Evolutionary conservation across 202 grass and related monocot genomes (phyloP).

Genomic region (Zoysia matrella): DNA sequence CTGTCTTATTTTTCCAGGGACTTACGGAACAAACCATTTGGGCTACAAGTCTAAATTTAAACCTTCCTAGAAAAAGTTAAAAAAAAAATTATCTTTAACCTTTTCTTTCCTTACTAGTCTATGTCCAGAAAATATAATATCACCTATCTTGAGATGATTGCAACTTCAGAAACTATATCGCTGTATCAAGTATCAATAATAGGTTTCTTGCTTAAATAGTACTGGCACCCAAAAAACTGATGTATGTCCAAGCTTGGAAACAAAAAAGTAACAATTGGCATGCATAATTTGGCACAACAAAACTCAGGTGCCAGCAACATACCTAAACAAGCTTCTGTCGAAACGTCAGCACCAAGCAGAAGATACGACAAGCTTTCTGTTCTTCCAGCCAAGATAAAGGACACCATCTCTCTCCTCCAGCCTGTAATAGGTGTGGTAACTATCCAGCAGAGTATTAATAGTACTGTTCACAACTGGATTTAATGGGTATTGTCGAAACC

Average conservation of each 20-base stretch:
- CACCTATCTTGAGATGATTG: not conserved
- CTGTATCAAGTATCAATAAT: not conserved
- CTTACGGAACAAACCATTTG: not conserved
- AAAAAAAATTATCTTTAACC: not conserved
- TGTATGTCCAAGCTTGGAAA: not conserved
- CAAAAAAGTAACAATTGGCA: constrained; percentile 2
- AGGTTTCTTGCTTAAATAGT: constrained; percentile 5
- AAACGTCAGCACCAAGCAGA: constrained; percentile 75
- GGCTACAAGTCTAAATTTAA: constrained; percentile 7
- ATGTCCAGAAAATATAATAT: not conserved
- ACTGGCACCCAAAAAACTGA: not conserved
- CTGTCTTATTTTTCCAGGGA: not conserved
- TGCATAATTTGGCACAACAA: constrained; percentile 6
- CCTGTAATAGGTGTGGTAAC: constrained; percentile 60
- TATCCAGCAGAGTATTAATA: constrained; percentile 59
- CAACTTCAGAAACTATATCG: not conserved
- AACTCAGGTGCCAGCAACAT: constrained; percentile 28
- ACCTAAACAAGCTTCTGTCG: constrained; percentile 40
- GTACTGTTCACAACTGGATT: constrained; percentile 70
- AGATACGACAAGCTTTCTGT: constrained; percentile 71
- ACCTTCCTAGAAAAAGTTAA: not conserved
- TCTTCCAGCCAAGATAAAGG: constrained; percentile 93
- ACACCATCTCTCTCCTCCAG: constrained; percentile 67
- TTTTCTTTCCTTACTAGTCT: not conserved
- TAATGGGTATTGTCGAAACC: constrained; percentile 39